Percentiles rank a stretch among this genome's conserved stretches.
phyloP scores from a whole-genome alignment of 108 stramenopile genomes.

The Epithemia pelagica region DNA sequence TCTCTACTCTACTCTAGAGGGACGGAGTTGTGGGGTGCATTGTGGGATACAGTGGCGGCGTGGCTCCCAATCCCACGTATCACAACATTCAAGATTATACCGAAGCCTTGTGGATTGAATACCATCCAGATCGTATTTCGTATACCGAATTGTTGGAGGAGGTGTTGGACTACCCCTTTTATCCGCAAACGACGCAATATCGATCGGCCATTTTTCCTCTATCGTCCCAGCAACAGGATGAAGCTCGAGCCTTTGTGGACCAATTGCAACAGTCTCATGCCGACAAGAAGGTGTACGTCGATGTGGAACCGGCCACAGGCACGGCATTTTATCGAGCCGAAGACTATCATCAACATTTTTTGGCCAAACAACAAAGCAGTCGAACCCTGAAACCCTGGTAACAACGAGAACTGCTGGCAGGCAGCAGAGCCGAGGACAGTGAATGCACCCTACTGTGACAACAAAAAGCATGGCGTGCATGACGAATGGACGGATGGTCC shows the following conservation, averaged over 20 bases:
- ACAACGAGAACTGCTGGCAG: no score
- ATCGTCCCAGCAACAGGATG: slow-evolving; percentile 35
- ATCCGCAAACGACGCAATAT: slow-evolving; percentile 40
- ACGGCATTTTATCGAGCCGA: slow-evolving; percentile 24
- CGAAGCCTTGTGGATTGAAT: slow-evolving; percentile 63
- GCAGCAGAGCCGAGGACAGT: no score
- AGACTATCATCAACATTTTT: slow-evolving; percentile 69
- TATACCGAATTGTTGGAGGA: slow-evolving; percentile 49
- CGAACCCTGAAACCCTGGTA: not conserved
- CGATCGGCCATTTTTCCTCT: slow-evolving; percentile 47
- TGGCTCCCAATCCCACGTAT: slow-evolving; percentile 54
- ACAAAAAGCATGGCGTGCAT: no score
- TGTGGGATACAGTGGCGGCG: slow-evolving; percentile 61
- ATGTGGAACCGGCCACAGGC: slow-evolving; percentile 55
- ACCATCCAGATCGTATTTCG: slow-evolving; percentile 40
- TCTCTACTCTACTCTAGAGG: no score
- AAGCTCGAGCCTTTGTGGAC: slow-evolving; percentile 27
- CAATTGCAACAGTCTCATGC: slow-evolving; percentile 1
- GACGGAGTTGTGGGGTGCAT: slow-evolving; percentile 24
- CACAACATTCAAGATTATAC: slow-evolving; percentile 58
- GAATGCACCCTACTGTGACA: no score
- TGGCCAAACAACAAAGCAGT: slow-evolving; percentile 27
- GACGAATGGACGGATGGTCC: no score
- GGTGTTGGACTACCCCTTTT: slow-evolving; percentile 27
- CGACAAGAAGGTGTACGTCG: slow-evolving; percentile 14